Conservation (phyloP, 2,329 filamentous ascomycete species). For the Cladosporium sp. region DNA sequence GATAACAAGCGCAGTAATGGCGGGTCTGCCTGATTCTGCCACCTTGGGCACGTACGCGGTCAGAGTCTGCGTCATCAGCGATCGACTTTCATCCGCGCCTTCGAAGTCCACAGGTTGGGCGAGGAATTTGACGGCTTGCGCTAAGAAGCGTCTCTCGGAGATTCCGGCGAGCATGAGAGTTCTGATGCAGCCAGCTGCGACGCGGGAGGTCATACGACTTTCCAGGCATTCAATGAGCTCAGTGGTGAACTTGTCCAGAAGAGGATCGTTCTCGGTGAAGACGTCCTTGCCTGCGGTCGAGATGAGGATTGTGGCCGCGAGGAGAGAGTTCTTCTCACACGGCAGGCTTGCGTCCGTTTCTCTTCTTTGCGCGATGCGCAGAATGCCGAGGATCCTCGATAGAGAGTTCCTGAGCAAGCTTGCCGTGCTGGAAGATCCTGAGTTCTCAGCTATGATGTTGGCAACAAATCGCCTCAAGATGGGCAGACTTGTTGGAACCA, state of each 20-base stretch:
- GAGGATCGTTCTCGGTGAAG: constrained; percentile 68
- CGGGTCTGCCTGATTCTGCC: constrained; percentile 35
- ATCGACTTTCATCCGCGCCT: constrained; percentile 72
- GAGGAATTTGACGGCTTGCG: constrained; percentile 70
- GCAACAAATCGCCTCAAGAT: constrained; percentile 88
- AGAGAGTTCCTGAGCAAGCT: constrained; percentile 77
- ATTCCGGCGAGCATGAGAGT: constrained; percentile 78
- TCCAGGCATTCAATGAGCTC: constrained; percentile 82
- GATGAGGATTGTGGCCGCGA: constrained; percentile 84
- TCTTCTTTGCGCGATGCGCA: constrained; percentile 69
- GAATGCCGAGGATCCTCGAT: constrained; percentile 75
- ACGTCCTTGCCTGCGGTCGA: constrained; percentile 64
- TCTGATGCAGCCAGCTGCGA: constrained; percentile 84
- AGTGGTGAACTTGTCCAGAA: constrained; percentile 70
- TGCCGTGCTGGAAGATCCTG: constrained; percentile 44
- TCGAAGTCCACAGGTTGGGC: constrained; percentile 60
- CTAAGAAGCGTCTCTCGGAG: constrained; percentile 61
- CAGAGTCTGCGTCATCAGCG: constrained; percentile 68
- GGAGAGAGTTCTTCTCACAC: constrained; percentile 88
- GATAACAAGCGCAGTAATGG: constrained; percentile 71
- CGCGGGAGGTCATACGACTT: constrained; percentile 78
- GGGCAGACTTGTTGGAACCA: constrained; percentile 84
- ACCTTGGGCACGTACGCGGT: constrained; percentile 61
- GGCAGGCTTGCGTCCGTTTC: constrained; percentile 73
- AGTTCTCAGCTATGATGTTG: constrained; percentile 55